These are phyloP conservation scores for Coemansia sp. DNA, from an alignment of 192 early-diverging fungal genomes.

Conservation along the genomic window DNA sequence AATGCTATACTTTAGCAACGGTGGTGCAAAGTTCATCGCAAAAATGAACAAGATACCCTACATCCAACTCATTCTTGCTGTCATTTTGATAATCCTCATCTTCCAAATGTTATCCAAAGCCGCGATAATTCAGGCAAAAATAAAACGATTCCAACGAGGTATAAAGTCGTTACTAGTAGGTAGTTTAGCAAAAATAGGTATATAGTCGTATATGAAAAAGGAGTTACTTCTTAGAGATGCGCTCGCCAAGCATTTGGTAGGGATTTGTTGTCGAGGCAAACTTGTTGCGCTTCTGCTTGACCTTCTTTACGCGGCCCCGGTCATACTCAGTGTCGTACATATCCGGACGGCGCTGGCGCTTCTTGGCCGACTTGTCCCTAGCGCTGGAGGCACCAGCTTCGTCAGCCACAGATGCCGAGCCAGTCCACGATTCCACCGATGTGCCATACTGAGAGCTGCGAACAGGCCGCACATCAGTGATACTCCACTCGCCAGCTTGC, in stretches of 20 bases:
- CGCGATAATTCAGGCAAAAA: not conserved
- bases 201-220: not conserved
- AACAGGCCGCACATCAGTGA: conserved; percentile 33
- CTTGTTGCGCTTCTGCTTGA: conserved; percentile 61
- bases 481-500: conserved; percentile 51
- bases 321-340: conserved; percentile 76
- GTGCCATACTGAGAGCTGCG: conserved; percentile 61
- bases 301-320: conserved; percentile 73
- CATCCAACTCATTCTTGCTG: no score
- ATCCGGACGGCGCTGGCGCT: conserved; percentile 61
- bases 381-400: conserved; percentile 19
- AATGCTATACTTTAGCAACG: no score
- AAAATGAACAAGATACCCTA: no score
- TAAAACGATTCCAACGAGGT: not conserved
- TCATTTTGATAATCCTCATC: no score
- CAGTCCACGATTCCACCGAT: conserved; percentile 60
- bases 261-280: conserved; percentile 52
- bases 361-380: conserved; percentile 43
- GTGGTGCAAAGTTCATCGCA: no score
- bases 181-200: not conserved
- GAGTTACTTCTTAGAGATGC: conserved; percentile 25
- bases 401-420: conserved; percentile 42
- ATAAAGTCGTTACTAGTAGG: not conserved
- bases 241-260: conserved; percentile 54
- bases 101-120: no score